Percentiles rank a stretch among this genome's conserved stretches.
phyloP scores from a whole-genome alignment of 2,329 filamentous ascomycete genomes.

The Penicillium janthinellum region DNA sequence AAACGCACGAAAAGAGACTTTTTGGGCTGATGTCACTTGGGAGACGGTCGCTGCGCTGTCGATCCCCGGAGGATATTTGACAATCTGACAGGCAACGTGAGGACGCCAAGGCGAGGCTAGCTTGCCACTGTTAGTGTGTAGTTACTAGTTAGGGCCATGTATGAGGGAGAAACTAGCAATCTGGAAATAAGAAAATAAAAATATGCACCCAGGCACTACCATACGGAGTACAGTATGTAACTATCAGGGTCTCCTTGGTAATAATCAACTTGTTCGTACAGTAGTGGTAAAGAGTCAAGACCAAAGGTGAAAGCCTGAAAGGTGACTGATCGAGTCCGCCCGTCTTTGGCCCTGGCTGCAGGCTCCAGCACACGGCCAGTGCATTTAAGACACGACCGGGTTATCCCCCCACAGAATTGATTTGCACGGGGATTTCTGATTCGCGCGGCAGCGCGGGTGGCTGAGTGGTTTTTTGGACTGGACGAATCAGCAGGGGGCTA shows the following conservation, averaged over 20 bases:
- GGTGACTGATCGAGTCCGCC: constrained; percentile 26
- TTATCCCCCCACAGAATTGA: constrained; percentile 19
- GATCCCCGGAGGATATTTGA: constrained; percentile 23
- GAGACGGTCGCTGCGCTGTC: constrained; percentile 32
- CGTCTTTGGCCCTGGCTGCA: constrained; percentile 14
- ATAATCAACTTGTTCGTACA: too few relatives aligned
- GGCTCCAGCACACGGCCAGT: constrained; percentile 27
- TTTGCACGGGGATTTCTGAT: constrained; percentile 15
- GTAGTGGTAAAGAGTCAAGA: neutral
- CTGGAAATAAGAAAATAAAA: neutral
- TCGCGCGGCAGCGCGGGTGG: constrained; percentile 14
- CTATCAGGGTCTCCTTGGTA: too few relatives aligned
- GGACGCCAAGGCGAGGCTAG: constrained; percentile 6
- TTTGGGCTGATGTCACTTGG: constrained; percentile 27
- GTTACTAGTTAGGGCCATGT: neutral
- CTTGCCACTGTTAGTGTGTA: neutral
- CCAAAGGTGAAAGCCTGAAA: neutral
- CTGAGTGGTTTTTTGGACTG: constrained; percentile 7
- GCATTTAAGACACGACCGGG: constrained; percentile 25
- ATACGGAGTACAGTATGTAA: neutral
- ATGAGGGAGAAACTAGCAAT: neutral
- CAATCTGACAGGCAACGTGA: constrained; percentile 23
- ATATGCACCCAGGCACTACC: neutral
- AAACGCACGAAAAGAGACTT: constrained; percentile 8
- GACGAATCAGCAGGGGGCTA: constrained; percentile 15